A percentile compares a stretch with the other conserved stretches of the same genome.
Evolutionary conservation across 2,329 filamentous ascomycete genomes (phyloP).

Genomic region (Microdochium paspali): DNA sequence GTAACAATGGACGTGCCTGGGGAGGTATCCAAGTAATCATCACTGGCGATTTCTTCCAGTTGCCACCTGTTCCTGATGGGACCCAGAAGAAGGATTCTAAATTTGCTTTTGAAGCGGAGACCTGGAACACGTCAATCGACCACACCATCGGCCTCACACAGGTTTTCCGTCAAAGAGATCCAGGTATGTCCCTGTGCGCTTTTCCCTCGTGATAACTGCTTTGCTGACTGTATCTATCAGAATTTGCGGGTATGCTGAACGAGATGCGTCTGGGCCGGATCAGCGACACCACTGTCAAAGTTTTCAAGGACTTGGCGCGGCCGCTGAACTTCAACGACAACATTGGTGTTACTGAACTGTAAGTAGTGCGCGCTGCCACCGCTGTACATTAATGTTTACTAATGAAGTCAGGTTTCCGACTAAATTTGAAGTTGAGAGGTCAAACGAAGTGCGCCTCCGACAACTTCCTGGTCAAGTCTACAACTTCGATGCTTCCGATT

Average conservation of each 20-base stretch:
- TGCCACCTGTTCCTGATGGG: constrained; percentile 83
- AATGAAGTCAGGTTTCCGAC: constrained; percentile 62
- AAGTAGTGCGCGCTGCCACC: constrained; percentile 15
- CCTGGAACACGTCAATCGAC: constrained; percentile 87
- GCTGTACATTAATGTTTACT: constrained; percentile 1
- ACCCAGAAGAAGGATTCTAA: constrained; percentile 58
- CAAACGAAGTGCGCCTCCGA: constrained; percentile 67
- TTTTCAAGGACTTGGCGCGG: constrained; percentile 66
- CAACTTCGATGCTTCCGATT: constrained; percentile 66
- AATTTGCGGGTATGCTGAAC: constrained; percentile 92
- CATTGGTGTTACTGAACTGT: constrained; percentile 77
- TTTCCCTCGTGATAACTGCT: background rate
- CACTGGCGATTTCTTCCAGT: constrained; percentile 95
- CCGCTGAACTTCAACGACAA: constrained; percentile 64
- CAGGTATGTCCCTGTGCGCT: constrained; percentile 32
- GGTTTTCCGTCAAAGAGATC: constrained; percentile 91
- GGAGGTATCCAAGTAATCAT: constrained; percentile 94
- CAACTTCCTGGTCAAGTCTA: constrained; percentile 59
- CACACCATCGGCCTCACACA: constrained; percentile 94
- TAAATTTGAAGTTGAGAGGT: constrained; percentile 76
- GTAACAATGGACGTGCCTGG: constrained; percentile 87
- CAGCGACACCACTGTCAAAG: constrained; percentile 61
- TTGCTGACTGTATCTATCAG: constrained; percentile 24
- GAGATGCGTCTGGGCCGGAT: constrained; percentile 91
- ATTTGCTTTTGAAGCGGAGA: constrained; percentile 87